Percentiles rank a stretch among this genome's conserved stretches.
Evolutionary conservation across 1,284 basidiomycete species (phyloP).

Genomic region (Boletellus deceptivus): DNA sequence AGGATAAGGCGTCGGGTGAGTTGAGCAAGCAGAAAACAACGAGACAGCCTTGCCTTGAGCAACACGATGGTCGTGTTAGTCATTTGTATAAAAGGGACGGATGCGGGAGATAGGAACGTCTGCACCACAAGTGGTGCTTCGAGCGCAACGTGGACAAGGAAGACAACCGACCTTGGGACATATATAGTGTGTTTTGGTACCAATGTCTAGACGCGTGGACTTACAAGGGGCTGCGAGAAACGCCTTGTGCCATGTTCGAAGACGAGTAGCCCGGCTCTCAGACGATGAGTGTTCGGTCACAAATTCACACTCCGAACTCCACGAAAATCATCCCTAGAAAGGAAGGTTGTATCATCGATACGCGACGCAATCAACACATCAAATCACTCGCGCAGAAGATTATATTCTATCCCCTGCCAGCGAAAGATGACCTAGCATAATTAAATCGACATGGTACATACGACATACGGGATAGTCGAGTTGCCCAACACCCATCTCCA

Average conservation of each 20-base stretch:
- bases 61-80: conserved; percentile 77
- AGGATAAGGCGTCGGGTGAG: background rate
- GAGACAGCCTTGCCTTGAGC: conserved; percentile 53
- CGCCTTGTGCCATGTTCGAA: conserved; percentile 23
- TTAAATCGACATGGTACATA: conserved; percentile 16
- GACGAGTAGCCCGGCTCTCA: no score
- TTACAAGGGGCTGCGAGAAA: conserved; percentile 37
- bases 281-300: no score
- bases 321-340: conserved; percentile 26
- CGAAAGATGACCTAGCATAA: conserved; percentile 2
- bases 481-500: background rate
- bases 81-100: conserved; percentile 71
- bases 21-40: background rate
- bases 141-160: conserved; percentile 74
- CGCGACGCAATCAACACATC: background rate
- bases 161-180: conserved; percentile 51
- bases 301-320: conserved; percentile 23
- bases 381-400: background rate
- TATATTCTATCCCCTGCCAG: background rate
- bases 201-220: conserved; percentile 6
- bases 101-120: conserved; percentile 62
- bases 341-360: conserved; percentile 2
- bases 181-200: background rate
- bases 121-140: conserved; percentile 75
- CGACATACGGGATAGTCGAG: conserved; percentile 5